Base-by-base conservation (phyloP, 2,329 filamentous ascomycete species). In the Sarocladium kiliense region DNA sequence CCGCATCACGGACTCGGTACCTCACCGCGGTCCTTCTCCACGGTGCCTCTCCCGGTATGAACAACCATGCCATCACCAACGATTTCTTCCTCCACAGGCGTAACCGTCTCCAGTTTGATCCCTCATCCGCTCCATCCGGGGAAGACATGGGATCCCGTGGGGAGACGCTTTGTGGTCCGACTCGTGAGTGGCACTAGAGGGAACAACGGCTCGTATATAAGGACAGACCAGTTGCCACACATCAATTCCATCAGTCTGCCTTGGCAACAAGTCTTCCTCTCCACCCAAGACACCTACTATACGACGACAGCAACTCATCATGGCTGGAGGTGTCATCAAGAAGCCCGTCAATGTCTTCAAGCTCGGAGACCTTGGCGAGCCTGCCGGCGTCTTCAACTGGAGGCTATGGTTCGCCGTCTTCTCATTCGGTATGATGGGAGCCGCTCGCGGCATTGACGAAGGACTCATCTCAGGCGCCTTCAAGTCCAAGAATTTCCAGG, bases 381-480 rank as follows among this genome's bases (percentile, higher is more conserved):
- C 88, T 3, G 78, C 79, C 55, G 82, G 87, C 64, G 80, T 85
- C 58, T 81, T 91, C 67, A 92, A 91, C 72, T 90, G 87, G 87
- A 78, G 82, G 45, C 76, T 92, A 59, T 91, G 87, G 85, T 89
- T 88, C 68, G 85, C 87, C 36, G 86, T 91, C 53, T 66, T 89
- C 58, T 85, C 82, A 2, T 90, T 91, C 59, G 85, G 85, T 47
- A 78, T 92, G 37, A 82, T 91, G 70, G 88, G 88, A 55, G 87
- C 88, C 3, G 87, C 88, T 37, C 81, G 88, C 56, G 89, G 89
- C 61, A 75, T 91, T n/a, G 89, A 92, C 59, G 89, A 92, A 68
- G 89, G 89, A 57, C 77, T 92, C 56, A 91, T 91, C 59, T 82
- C 80, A 7, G 87, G 87, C 1, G 85, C 86, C 14, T 85, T 88